Evolutionary conservation across 148 eudicot species (phyloP).

Genomic region (Fagopyrum esculentum): DNA sequence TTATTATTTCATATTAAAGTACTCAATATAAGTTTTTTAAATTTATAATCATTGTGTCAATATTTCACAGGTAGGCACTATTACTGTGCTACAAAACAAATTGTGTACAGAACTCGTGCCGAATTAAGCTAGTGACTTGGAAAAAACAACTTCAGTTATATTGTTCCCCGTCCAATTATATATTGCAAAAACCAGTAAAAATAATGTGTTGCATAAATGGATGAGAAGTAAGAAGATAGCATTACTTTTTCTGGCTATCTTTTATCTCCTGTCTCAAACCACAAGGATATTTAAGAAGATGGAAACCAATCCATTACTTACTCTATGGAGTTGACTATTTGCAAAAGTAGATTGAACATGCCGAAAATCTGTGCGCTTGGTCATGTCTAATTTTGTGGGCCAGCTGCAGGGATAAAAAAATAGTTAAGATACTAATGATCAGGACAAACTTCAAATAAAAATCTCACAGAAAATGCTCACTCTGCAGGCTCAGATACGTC

Average conservation of each 20-base stretch:
- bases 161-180: not conserved
- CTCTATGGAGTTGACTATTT: constrained; percentile 64
- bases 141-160: not conserved
- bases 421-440: constrained; percentile 5
- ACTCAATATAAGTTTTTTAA: too few relatives aligned
- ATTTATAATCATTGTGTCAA: too few relatives aligned
- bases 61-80: too few relatives aligned
- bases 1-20: too few relatives aligned
- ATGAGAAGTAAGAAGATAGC: not conserved
- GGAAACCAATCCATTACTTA: constrained; percentile 26
- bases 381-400: constrained; percentile 94
- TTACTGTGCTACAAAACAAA: too few relatives aligned
- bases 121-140: not conserved
- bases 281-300: not conserved
- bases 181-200: not conserved
- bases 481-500: constrained; percentile 71
- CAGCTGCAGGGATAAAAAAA: constrained; percentile 53
- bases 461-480: constrained; percentile 33
- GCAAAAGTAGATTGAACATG: constrained; percentile 85
- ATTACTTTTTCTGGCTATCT: not conserved
- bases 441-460: constrained; percentile 3
- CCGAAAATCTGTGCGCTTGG: constrained; percentile 89
- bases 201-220: not conserved
- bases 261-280: not conserved
- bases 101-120: too few relatives aligned